Evolutionary conservation across 2,329 filamentous ascomycete species (phyloP).

Genomic region (Talaromyces sp.): DNA sequence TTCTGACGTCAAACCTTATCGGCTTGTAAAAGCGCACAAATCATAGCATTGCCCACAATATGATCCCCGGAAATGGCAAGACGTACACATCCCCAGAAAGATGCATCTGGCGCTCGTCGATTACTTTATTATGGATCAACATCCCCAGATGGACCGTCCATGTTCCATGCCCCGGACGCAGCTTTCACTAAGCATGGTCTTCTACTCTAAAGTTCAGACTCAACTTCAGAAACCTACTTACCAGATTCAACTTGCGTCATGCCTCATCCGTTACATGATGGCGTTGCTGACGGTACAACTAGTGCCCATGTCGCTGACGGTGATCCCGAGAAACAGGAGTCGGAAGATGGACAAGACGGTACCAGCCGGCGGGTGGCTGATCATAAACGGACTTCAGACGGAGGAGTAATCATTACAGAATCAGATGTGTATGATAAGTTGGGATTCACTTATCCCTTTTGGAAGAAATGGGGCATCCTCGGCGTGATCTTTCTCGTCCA

Average conservation of each 20-base stretch:
- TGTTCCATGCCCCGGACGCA: background rate
- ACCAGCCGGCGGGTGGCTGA: background rate
- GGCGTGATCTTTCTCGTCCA: constrained; percentile 67
- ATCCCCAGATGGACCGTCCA: constrained; percentile 6
- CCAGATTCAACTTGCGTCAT: constrained; percentile 9
- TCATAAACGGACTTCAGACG: constrained; percentile 21
- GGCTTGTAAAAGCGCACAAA: constrained; percentile 15
- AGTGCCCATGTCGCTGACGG: constrained; percentile 15
- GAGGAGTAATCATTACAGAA: constrained; percentile 44
- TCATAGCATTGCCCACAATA: constrained; percentile 16
- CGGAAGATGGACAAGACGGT: constrained; percentile 10
- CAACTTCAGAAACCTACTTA: background rate
- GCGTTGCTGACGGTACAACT: constrained; percentile 15
- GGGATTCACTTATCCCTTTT: constrained; percentile 57
- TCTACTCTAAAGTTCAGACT: constrained; percentile 6
- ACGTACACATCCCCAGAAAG: constrained; percentile 15
- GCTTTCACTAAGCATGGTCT: constrained; percentile 15
- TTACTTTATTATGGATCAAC: constrained; percentile 12
- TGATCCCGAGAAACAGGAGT: constrained; percentile 17
- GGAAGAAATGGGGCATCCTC: constrained; percentile 67
- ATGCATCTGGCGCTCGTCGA: background rate
- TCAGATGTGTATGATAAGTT: constrained; percentile 62
- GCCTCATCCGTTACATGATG: constrained; percentile 17
- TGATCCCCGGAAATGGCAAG: constrained; percentile 18
- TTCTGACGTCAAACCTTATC: constrained; percentile 19